Conservation (phyloP, 352 stramenopile species). For the Phytophthora ramorum region DNA sequence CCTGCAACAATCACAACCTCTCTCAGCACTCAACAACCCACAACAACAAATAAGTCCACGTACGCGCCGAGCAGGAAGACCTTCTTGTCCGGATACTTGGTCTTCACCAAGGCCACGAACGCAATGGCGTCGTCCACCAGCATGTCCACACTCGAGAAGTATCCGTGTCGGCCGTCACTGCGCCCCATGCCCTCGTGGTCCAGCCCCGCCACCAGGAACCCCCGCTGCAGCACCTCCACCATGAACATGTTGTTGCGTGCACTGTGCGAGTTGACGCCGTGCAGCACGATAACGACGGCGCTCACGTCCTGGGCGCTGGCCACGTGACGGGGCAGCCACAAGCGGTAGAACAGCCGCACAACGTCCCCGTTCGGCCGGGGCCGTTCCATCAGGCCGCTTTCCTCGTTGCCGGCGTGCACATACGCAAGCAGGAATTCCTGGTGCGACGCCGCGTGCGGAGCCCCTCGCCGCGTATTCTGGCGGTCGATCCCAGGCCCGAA, state of each 20-base stretch:
- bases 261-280: conserved; percentile 84
- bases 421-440: conserved; percentile 61
- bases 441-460: conserved; percentile 53
- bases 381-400: conserved; percentile 55
- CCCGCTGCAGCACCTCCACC: conserved; percentile 62
- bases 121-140: conserved; percentile 77
- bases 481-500: conserved; percentile 70
- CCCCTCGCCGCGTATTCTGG: conserved; percentile 46
- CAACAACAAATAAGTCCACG: conserved; percentile 17
- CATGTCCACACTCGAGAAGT: conserved; percentile 66
- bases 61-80: conserved; percentile 79
- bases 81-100: conserved; percentile 70
- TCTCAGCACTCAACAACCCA: conserved; percentile 11
- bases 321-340: conserved; percentile 68
- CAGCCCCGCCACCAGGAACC: conserved; percentile 70
- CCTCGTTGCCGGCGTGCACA: conserved; percentile 53
- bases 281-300: conserved; percentile 75
- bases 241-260: conserved; percentile 82
- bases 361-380: conserved; percentile 44
- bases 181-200: conserved; percentile 83
- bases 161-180: conserved; percentile 78
- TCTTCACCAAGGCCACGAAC: conserved; percentile 61
- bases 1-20: conserved; percentile 34
- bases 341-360: conserved; percentile 74
- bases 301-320: conserved; percentile 36